Base-by-base conservation (phyloP, 176 grass and related monocot genomes). In the Saccharum officinarum region DNA sequence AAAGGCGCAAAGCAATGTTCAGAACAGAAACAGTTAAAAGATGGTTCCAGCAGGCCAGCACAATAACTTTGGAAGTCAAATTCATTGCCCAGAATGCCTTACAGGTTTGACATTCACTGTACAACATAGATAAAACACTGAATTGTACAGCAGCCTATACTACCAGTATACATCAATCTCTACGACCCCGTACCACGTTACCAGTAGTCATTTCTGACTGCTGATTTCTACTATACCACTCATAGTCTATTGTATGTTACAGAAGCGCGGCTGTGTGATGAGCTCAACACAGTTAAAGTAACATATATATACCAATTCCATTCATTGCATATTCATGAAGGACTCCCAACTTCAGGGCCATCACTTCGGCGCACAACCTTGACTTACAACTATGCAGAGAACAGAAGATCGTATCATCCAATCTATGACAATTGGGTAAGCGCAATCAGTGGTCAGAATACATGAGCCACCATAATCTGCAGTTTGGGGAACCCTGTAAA, bases 131-230 rank as follows among this genome's bases (percentile, higher is more conserved):
- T 49, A 20, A 4, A 52, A 12, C 14, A n/a, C 30, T 2, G 45
- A 67, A 76, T 76, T 40, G 34, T 22, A 84, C 61, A 39, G 31
- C 72, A 54, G 31, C 33, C 60, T 67, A 67, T 50, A 71, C 7
- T 70, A 50, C 33, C 13, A 68, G 61, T 52, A 76, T 54, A 38
- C 3, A 66, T 3, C n/a, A 36, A 20, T 7, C 30, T 25, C n/a
- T 17, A n/a, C 57, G 20, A n/a, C 20, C 55, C 52, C 52, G 55
- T 23, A 60, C 18, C 30, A 30, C 1, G 16, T 7, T 62, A 62
- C 49, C 16, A 16, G 41, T 8, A 75, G 6, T 10, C 42, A 25
- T 41, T 72, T 39, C 15, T 52, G 31, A 10, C 8, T 77, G 42
- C 72, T 30, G 23, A 4, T 66, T 66, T 7, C 42, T 61, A 42